Evolutionary conservation across 352 stramenopile species (phyloP).

Genomic region (Globisporangium nodosum): DNA sequence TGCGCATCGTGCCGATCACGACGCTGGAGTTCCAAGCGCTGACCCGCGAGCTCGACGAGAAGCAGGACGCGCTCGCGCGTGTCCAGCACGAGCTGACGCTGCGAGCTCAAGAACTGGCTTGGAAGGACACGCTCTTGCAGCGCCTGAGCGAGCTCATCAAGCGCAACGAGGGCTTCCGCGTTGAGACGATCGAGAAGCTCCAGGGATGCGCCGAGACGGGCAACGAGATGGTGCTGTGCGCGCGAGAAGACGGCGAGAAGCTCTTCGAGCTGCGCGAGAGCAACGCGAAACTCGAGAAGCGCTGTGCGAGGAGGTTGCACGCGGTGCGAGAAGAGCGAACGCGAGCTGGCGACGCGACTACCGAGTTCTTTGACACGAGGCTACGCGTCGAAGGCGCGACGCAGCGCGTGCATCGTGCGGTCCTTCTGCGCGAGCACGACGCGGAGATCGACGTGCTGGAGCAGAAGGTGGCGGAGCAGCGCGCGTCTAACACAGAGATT

Average conservation of each 20-base stretch:
- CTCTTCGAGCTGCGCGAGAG: slow-evolving; percentile 33
- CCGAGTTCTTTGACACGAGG: slow-evolving; percentile 55
- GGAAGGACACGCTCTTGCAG: slow-evolving; percentile 65
- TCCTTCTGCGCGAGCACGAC: slow-evolving; percentile 38
- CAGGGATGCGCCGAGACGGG: slow-evolving; percentile 28
- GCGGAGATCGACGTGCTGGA: slow-evolving; percentile 32
- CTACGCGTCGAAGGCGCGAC: slow-evolving; percentile 45
- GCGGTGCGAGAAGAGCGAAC: slow-evolving; percentile 30
- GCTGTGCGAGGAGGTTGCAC: slow-evolving; percentile 19
- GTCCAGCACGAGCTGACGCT: slow-evolving; percentile 34
- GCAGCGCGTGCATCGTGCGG: slow-evolving; percentile 42
- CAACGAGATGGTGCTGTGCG: slow-evolving; percentile 50
- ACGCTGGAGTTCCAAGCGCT: slow-evolving; percentile 36
- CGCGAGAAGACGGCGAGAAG: slow-evolving; percentile 51
- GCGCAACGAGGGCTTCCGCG: slow-evolving; percentile 56
- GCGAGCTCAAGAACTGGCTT: slow-evolving; percentile 34
- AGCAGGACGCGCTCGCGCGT: slow-evolving; percentile 34
- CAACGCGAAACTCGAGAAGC: slow-evolving; percentile 22
- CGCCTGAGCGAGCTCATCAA: slow-evolving; percentile 63
- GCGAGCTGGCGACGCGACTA: slow-evolving; percentile 25
- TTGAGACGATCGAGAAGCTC: slow-evolving; percentile 38
- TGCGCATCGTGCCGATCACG: slow-evolving; percentile 59
- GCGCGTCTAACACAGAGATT: slow-evolving; percentile 4
- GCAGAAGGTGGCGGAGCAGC: slow-evolving; percentile 6
- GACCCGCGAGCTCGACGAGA: slow-evolving; percentile 33